Conservation (phyloP, 2,329 filamentous ascomycete species). For the Penicillium polonicum region DNA sequence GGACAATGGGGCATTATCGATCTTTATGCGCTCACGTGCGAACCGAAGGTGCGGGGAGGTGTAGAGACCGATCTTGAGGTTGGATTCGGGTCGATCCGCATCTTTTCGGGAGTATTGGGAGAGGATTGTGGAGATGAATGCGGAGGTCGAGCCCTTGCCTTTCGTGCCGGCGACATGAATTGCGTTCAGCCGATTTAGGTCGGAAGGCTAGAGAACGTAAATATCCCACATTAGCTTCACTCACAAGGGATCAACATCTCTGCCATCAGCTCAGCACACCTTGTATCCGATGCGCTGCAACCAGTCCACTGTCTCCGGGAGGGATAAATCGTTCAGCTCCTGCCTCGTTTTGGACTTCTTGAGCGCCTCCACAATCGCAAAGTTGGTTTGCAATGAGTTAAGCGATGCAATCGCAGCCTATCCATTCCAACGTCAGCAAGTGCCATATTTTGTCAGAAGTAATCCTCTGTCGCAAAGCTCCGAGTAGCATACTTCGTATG, state of each 20-base stretch:
- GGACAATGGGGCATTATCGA: slow-evolving; percentile 69
- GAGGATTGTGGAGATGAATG: slow-evolving; percentile 80
- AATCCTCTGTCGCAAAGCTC: neutral
- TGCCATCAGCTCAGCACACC: slow-evolving; percentile 49
- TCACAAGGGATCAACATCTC: neutral
- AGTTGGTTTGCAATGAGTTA: slow-evolving; percentile 77
- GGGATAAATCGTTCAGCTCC: slow-evolving; percentile 69
- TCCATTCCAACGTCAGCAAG: slow-evolving; percentile 13
- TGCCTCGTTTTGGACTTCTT: slow-evolving; percentile 64
- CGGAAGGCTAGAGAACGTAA: slow-evolving; percentile 51
- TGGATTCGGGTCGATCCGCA: slow-evolving; percentile 30
- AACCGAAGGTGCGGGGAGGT: slow-evolving; percentile 83
- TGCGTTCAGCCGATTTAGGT: slow-evolving; percentile 59
- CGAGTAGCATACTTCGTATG: slow-evolving; percentile 37
- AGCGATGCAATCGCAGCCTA: slow-evolving; percentile 71
- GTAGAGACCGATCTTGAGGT: slow-evolving; percentile 69
- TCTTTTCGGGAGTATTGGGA: slow-evolving; percentile 53
- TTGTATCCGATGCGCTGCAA: slow-evolving; percentile 72
- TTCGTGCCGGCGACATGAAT: slow-evolving; percentile 93
- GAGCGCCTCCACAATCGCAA: slow-evolving; percentile 72
- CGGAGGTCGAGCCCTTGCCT: slow-evolving; percentile 86
- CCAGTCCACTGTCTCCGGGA: slow-evolving; percentile 81
- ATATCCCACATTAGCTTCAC: neutral
- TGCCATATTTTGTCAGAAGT: neutral
- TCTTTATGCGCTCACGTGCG: slow-evolving; percentile 79